Conservation (phyloP, 2,329 filamentous ascomycete genomes). For the Emergomyces orientalis region DNA sequence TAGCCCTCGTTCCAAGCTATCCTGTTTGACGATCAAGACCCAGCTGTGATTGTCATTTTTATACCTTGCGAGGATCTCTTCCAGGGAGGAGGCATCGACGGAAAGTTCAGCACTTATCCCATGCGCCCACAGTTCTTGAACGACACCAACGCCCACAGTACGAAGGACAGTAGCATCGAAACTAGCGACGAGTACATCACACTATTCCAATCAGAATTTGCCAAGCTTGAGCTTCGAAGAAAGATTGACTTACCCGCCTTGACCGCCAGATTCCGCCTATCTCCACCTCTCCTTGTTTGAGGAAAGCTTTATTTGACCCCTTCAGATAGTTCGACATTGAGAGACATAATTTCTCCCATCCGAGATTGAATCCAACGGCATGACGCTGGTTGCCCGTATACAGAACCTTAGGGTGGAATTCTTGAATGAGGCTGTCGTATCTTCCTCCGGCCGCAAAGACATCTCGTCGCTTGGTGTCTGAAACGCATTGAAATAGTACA, state of each 20-base stretch:
- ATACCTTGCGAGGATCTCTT: conserved; percentile 58
- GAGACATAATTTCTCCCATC: conserved; percentile 71
- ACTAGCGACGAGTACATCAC: conserved; percentile 81
- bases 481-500: conserved; percentile 81
- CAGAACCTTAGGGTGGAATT: conserved; percentile 63
- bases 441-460: conserved; percentile 89
- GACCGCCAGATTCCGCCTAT: conserved; percentile 50
- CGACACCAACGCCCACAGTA: conserved; percentile 64
- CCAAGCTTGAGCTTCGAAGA: too few relatives aligned
- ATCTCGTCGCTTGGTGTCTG: conserved; percentile 69
- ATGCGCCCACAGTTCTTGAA: conserved; percentile 70
- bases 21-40: conserved; percentile 75
- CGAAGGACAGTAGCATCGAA: conserved; percentile 71
- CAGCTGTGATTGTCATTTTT: conserved; percentile 75
- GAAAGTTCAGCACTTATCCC: conserved; percentile 85
- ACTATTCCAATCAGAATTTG: conserved; percentile 39
- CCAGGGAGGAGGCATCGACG: conserved; percentile 64
- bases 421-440: conserved; percentile 81
- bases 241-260: conserved; percentile 47
- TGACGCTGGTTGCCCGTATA: conserved; percentile 58
- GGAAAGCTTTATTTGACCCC: conserved; percentile 42
- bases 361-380: conserved; percentile 85
- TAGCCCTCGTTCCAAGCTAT: conserved; percentile 48
- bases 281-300: conserved; percentile 64
- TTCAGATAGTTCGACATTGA: conserved; percentile 48